A percentile compares a stretch with the other conserved stretches of the same genome.
These are phyloP conservation scores for Aquanectria penicillioides DNA, from an alignment of 2,329 filamentous ascomycete genomes.

Conservation along the genomic window DNA sequence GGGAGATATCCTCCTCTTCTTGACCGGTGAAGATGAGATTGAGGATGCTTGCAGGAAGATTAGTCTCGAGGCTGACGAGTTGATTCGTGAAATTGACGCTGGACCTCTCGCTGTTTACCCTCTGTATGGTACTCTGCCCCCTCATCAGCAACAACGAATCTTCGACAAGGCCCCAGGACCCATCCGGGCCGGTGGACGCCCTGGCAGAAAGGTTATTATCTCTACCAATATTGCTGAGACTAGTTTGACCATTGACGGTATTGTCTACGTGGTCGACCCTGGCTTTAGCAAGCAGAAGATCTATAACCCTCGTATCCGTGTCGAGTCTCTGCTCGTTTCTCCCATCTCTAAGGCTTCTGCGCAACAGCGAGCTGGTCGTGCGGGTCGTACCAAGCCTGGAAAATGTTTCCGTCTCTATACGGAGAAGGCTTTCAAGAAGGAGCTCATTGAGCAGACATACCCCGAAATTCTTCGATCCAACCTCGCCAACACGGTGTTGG, in stretches of 20 bases:
- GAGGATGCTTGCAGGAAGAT: constrained; percentile 97
- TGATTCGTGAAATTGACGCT: constrained; percentile 89
- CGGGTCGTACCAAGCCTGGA: constrained; percentile 96
- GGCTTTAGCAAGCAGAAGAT: constrained; percentile 99
- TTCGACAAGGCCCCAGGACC: constrained; percentile 88
- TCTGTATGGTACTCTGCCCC: constrained; percentile 92
- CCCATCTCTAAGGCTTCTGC: constrained; percentile 98
- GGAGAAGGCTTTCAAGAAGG: constrained; percentile 94
- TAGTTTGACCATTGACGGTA: constrained; percentile 96
- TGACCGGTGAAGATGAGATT: constrained; percentile 98
- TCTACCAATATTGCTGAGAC: constrained; percentile 99
- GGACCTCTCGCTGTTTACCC: constrained; percentile 92
- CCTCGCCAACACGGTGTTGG: constrained; percentile 91
- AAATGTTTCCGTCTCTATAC: constrained; percentile 99
- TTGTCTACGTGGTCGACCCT: constrained; percentile 98
- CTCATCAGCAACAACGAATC: constrained; percentile 92
- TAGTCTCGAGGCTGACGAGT: constrained; percentile 87
- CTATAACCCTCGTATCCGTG: constrained; percentile 95
- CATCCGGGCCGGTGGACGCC: constrained; percentile 77
- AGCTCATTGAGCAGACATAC: constrained; percentile 96
- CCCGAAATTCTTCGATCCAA: constrained; percentile 96
- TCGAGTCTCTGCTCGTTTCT: constrained; percentile 96
- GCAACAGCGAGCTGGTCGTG: constrained; percentile 97
- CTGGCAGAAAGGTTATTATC: constrained; percentile 93
- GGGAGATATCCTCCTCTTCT: constrained; percentile 91